Conservation (phyloP, 257 asterid genomes). For the Solanum sitiens region DNA sequence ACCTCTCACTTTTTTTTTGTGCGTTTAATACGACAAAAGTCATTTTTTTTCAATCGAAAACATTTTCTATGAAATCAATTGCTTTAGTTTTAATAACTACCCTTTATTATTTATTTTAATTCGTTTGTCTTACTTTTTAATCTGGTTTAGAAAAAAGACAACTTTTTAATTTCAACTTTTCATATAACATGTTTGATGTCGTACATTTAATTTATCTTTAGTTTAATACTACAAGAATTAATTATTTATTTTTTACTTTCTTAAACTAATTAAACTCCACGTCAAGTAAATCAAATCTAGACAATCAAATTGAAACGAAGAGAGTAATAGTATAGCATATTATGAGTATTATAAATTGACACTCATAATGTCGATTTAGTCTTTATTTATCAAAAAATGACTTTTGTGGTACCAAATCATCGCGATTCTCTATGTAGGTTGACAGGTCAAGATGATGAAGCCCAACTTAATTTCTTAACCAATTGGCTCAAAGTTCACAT, state of each 20-base stretch:
- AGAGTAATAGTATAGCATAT: neutral
- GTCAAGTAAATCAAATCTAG: neutral
- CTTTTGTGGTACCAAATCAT: neutral
- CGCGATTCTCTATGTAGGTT: constrained; percentile 15
- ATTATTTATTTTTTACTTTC: too few relatives aligned
- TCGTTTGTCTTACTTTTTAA: neutral
- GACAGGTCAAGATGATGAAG: constrained; percentile 23
- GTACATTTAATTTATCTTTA: neutral
- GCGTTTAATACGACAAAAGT: neutral
- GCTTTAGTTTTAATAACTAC: neutral
- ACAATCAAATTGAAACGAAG: too few relatives aligned
- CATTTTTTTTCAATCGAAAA: neutral
- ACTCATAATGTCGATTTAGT: neutral
- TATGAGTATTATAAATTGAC: neutral
- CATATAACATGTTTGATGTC: neutral
- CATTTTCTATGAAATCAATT: neutral
- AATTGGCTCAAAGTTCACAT: constrained; percentile 45
- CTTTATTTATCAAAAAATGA: neutral
- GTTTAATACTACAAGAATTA: neutral
- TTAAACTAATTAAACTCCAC: too few relatives aligned
- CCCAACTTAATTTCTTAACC: constrained; percentile 37
- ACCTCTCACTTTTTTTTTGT: accelerated
- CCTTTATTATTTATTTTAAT: too few relatives aligned
- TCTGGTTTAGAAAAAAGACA: too few relatives aligned
- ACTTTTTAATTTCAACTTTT: too few relatives aligned